phyloP scores from a whole-genome alignment of 164 flowering plant species.

The Santalum album region DNA sequence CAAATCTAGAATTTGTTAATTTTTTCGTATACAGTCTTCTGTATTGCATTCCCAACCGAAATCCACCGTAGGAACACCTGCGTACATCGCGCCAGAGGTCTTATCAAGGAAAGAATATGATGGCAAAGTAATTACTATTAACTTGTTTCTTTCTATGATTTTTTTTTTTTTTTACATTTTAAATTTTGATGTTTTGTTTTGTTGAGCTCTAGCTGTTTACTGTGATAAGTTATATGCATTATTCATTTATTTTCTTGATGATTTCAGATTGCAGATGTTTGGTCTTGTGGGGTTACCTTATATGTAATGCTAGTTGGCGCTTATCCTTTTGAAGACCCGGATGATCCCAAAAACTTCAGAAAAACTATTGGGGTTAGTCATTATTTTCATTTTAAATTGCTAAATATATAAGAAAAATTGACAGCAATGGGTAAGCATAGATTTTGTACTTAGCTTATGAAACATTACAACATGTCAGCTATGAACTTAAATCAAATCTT shows the following conservation, averaged over 20 bases:
- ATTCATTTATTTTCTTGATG: too few species aligned
- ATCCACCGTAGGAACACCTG: constrained; percentile 3
- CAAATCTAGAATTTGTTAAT: too few species aligned
- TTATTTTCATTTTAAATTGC: neutral
- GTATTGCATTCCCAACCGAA: constrained; percentile 2
- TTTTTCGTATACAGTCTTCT: neutral
- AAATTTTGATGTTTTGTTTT: neutral
- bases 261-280: constrained; percentile 83
- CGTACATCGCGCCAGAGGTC: constrained; percentile 3
- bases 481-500: neutral
- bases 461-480: too few species aligned
- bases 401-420: too few species aligned
- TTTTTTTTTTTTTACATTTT: too few species aligned
- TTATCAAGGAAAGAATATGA: constrained; percentile 1
- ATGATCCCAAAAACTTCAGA: constrained; percentile 73
- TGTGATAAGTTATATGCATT: too few species aligned
- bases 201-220: neutral
- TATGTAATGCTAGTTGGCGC: constrained; percentile 89
- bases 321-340: constrained; percentile 90
- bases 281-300: constrained; percentile 91
- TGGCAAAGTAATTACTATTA: neutral
- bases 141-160: too few species aligned
- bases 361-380: constrained; percentile 62
- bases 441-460: neutral
- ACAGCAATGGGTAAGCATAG: too few species aligned